Evolutionary conservation across 768 basidiomycete genomes (phyloP).

Genomic region (Asterophora lycoperdoides): DNA sequence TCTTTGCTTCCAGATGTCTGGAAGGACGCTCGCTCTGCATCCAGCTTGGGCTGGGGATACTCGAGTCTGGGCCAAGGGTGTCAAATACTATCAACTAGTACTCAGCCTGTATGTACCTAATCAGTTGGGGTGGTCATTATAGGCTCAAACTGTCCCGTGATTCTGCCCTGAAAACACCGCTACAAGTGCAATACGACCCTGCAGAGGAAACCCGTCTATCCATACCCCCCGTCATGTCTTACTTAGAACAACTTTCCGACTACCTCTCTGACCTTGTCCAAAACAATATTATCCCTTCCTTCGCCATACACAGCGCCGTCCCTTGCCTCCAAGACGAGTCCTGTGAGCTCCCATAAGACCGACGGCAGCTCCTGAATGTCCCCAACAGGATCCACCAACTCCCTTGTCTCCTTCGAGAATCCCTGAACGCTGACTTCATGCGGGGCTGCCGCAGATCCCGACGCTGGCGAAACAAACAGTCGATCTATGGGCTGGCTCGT

Average conservation of each 20-base stretch:
- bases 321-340: slow-evolving; percentile 32
- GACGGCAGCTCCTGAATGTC: slow-evolving; percentile 26
- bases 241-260: slow-evolving; percentile 21
- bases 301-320: slow-evolving; percentile 17
- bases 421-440: slow-evolving; percentile 33
- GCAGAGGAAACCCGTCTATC: too few species aligned
- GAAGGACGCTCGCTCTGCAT: slow-evolving; percentile 18
- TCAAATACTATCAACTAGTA: too few species aligned
- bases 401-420: slow-evolving; percentile 26
- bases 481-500: slow-evolving; percentile 34
- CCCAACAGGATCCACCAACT: slow-evolving; percentile 25
- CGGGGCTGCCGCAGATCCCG: slow-evolving; percentile 13
- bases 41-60: slow-evolving; percentile 18
- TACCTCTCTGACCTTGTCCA: slow-evolving; percentile 26
- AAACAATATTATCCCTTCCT: slow-evolving; percentile 21
- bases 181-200: too few species aligned
- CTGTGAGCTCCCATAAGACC: slow-evolving; percentile 28
- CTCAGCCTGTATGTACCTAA: too few species aligned
- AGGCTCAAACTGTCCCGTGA: too few species aligned
- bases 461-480: slow-evolving; percentile 21
- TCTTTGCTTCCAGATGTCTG: slow-evolving; percentile 24
- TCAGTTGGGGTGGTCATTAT: too few species aligned
- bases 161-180: too few species aligned
- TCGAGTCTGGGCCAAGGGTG: slow-evolving; percentile 18
- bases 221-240: background rate